A percentile compares a stretch with the other conserved stretches of the same genome.
phyloP scores from a whole-genome alignment of 441 rosid species.

The Hura crepitans region DNA sequence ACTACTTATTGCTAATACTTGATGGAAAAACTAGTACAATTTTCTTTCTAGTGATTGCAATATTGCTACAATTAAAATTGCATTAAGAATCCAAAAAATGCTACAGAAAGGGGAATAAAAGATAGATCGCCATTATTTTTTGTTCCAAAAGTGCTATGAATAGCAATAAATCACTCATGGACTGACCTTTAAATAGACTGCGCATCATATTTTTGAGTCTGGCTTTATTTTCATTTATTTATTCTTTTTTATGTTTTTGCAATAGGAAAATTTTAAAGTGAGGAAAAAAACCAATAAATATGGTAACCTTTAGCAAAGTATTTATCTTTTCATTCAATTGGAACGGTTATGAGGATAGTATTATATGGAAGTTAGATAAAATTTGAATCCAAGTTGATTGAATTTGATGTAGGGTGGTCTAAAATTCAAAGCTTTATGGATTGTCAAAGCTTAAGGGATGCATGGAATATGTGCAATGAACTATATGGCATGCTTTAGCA shows the following conservation, averaged over 20 bases:
- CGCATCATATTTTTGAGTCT: too few species aligned
- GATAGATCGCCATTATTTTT: background rate
- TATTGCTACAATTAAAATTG: background rate
- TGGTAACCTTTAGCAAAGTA: background rate
- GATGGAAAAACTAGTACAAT: conserved; percentile 15
- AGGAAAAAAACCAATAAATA: background rate
- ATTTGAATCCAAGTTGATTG: background rate
- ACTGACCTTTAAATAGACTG: conserved; percentile 3
- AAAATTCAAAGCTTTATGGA: conserved; percentile 1
- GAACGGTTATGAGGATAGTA: background rate
- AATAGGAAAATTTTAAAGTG: conserved; percentile 1
- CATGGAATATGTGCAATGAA: background rate
- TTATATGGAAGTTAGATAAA: background rate
- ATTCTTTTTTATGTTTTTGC: too few species aligned
- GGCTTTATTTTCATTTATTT: too few species aligned
- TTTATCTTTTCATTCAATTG: conserved; percentile 1
- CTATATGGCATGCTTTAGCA: background rate
- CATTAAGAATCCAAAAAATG: background rate
- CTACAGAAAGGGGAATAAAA: background rate
- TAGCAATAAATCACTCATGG: background rate
- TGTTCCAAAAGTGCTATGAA: conserved; percentile 4
- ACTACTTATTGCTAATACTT: background rate
- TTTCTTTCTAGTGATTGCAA: background rate
- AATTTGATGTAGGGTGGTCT: background rate
- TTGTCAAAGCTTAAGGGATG: background rate